phyloP scores from a whole-genome alignment of 345 rosid genomes.

The Corymbia maculata region DNA sequence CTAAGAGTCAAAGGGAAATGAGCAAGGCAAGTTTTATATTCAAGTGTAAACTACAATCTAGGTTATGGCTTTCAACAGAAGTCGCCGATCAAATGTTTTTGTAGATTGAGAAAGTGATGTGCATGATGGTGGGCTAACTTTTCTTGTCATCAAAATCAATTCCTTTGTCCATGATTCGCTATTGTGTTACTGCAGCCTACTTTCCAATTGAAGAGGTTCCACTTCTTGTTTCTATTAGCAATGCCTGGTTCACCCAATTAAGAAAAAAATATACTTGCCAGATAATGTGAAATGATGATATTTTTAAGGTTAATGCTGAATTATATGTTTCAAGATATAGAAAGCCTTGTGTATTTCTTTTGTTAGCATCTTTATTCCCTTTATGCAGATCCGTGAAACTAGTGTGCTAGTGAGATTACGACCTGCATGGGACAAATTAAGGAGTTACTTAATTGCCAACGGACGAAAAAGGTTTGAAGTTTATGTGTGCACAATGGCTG shows the following conservation, averaged over 20 bases:
- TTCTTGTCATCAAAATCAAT: background rate
- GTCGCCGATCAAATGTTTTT: background rate
- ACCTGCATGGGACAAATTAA: slow-evolving; percentile 95
- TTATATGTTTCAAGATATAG: background rate
- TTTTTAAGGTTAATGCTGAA: background rate
- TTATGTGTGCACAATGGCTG: slow-evolving; percentile 99
- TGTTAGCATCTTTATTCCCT: background rate
- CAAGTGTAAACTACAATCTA: background rate
- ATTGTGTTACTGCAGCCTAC: background rate
- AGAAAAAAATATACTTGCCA: background rate
- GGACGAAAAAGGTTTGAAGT: slow-evolving; percentile 96
- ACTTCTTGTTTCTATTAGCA: background rate
- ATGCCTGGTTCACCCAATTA: background rate
- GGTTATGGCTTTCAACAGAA: background rate
- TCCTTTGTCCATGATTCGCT: background rate
- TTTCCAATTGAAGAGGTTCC: background rate
- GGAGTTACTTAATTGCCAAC: slow-evolving; percentile 86
- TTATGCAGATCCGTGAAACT: slow-evolving; percentile 78
- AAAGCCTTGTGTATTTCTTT: background rate
- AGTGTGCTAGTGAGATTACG: slow-evolving; percentile 98
- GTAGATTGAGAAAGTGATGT: background rate
- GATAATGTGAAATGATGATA: background rate
- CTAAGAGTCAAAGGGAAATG: background rate
- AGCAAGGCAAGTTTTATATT: background rate
- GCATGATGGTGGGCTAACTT: background rate